phyloP scores from a whole-genome alignment of 306 rosid genomes.

The Trifolium pratense region DNA sequence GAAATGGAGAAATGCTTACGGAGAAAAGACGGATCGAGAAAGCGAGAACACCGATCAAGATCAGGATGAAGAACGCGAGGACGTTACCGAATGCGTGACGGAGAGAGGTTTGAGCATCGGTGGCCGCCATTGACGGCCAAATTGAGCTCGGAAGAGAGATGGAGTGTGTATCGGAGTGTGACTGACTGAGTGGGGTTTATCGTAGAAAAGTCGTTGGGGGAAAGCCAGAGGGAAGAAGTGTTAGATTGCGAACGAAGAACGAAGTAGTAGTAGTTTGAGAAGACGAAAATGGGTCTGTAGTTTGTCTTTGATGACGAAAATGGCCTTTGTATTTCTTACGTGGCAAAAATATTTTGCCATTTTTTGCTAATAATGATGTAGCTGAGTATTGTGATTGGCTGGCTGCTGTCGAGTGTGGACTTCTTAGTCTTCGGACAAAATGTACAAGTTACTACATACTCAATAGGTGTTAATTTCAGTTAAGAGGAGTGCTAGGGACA shows the following conservation, averaged over 20 bases:
- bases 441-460: too few relatives aligned
- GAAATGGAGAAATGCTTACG: slow-evolving; percentile 61
- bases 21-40: slow-evolving; percentile 99
- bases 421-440: slow-evolving; percentile 36
- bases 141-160: slow-evolving; percentile 45
- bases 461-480: too few relatives aligned
- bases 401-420: slow-evolving; percentile 3
- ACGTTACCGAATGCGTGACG: slow-evolving; percentile 88
- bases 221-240: neutral
- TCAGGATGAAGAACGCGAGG: slow-evolving; percentile 81
- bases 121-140: slow-evolving; percentile 93
- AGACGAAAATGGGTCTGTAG: slow-evolving; percentile 20
- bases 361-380: neutral
- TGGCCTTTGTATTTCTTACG: neutral
- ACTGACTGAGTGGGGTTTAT: slow-evolving; percentile 39
- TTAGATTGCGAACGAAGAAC: neutral
- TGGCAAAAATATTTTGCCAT: neutral
- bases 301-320: neutral
- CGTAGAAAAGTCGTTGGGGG: slow-evolving; percentile 40
- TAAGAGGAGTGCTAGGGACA: too few relatives aligned
- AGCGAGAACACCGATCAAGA: slow-evolving; percentile 96
- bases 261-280: neutral
- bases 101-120: slow-evolving; percentile 59
- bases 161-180: neutral
- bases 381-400: slow-evolving; percentile 32